Evolutionary conservation across 169 alveolate genomes (phyloP).

Genomic region (Plasmodium malariae): DNA sequence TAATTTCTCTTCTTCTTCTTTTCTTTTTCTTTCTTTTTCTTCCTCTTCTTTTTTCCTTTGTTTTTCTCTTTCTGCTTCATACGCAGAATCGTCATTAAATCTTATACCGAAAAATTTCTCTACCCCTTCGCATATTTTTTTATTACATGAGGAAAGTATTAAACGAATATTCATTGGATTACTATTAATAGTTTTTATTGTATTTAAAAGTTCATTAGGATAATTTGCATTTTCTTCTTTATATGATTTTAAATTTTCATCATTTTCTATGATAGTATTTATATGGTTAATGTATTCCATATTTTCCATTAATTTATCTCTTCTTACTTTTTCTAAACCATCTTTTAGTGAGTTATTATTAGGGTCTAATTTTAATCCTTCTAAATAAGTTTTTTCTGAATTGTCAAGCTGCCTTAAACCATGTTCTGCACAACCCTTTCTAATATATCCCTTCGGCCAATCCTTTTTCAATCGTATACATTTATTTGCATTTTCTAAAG

Average conservation of each 20-base stretch:
- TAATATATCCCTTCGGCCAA: constrained; percentile 95
- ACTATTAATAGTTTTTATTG: constrained; percentile 50
- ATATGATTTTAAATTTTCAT: constrained; percentile 61
- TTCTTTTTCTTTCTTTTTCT: constrained; percentile 76
- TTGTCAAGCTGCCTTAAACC: constrained; percentile 88
- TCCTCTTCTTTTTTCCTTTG: constrained; percentile 50
- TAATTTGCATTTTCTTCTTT: constrained; percentile 62
- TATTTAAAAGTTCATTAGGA: constrained; percentile 39
- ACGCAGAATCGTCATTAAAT: constrained; percentile 28
- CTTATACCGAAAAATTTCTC: constrained; percentile 61
- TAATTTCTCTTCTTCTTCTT: constrained; percentile 70
- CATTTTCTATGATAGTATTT: constrained; percentile 76
- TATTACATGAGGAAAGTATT: constrained; percentile 34
- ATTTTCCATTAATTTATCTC: constrained; percentile 54
- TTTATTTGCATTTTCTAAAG: constrained; percentile 93
- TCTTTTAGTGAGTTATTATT: constrained; percentile 89
- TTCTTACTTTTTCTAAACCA: constrained; percentile 85
- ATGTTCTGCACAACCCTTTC: constrained; percentile 93
- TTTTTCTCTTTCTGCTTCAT: constrained; percentile 32
- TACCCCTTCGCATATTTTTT: constrained; percentile 67
- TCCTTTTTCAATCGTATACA: constrained; percentile 94
- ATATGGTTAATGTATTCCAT: constrained; percentile 37
- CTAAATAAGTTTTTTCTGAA: constrained; percentile 90
- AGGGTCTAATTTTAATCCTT: constrained; percentile 94
- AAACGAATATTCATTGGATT: constrained; percentile 73